These are phyloP conservation scores for Eucalyptus cloeziana DNA, from an alignment of 345 rosid genomes.

Conservation along the genomic window DNA sequence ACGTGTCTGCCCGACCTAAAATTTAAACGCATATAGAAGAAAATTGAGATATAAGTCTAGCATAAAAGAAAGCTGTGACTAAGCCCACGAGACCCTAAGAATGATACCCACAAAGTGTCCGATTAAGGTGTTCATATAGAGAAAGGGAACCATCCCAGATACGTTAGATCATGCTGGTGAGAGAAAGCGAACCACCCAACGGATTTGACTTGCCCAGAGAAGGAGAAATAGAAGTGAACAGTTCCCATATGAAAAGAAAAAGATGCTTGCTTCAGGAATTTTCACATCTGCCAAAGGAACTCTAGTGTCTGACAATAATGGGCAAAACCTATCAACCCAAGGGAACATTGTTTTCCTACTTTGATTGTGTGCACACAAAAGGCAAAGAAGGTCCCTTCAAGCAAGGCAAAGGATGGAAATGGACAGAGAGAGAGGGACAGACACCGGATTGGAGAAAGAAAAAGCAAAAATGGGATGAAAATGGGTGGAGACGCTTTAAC, in stretches of 20 bases:
- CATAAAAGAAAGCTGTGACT: not conserved
- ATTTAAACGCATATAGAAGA: not conserved
- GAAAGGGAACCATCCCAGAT: not conserved
- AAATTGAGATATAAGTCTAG: not conserved
- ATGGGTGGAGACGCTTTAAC: conserved; percentile 35
- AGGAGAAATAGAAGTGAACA: not conserved
- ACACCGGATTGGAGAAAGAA: not conserved
- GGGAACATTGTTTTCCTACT: not conserved
- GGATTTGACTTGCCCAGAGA: not conserved
- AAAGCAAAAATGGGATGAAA: not conserved
- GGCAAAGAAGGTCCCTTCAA: not conserved
- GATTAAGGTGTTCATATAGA: not conserved
- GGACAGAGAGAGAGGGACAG: not conserved
- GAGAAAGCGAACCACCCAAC: not conserved
- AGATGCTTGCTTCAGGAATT: not conserved
- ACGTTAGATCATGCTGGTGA: not conserved
- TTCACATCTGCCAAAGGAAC: not conserved
- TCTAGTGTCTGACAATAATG: not conserved
- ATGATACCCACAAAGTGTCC: not conserved
- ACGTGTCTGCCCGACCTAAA: accelerated
- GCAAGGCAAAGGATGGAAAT: not conserved
- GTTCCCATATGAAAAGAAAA: not conserved
- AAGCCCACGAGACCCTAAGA: accelerated
- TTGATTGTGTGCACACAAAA: not conserved
- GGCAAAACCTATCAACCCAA: not conserved